These are phyloP conservation scores for Hypholoma fasciculare DNA, from an alignment of 768 basidiomycete genomes.

Conservation along the genomic window DNA sequence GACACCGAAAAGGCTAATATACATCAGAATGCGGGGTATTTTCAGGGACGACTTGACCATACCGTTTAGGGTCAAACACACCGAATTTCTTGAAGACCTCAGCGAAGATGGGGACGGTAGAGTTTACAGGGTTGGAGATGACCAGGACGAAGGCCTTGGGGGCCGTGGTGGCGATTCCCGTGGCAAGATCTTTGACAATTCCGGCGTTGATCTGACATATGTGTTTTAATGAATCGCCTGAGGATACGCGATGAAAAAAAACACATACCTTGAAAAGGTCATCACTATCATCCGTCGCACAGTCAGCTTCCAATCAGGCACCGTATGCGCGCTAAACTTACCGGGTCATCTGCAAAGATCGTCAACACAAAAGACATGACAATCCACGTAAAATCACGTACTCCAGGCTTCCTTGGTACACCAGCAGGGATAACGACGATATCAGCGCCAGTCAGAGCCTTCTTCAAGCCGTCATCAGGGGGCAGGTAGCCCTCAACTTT, in stretches of 20 bases:
- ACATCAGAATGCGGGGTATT: not conserved
- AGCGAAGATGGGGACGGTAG: slow-evolving; percentile 94
- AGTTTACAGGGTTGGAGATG: slow-evolving; percentile 99
- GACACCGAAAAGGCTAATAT: slow-evolving; percentile 86
- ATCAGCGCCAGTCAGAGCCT: slow-evolving; percentile 81
- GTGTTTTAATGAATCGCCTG: slow-evolving; percentile 1
- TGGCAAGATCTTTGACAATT: slow-evolving; percentile 92
- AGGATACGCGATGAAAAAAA: not conserved
- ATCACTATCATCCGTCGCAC: slow-evolving; percentile 52
- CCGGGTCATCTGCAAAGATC: slow-evolving; percentile 51
- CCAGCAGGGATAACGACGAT: slow-evolving; percentile 96
- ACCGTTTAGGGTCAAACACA: slow-evolving; percentile 92
- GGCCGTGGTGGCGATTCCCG: slow-evolving; percentile 76
- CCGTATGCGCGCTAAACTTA: slow-evolving; percentile 22
- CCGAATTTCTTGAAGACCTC: slow-evolving; percentile 94
- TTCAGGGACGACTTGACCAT: slow-evolving; percentile 14
- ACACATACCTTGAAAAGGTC: slow-evolving; percentile 93
- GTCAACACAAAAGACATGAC: slow-evolving; percentile 9
- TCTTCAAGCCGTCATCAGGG: slow-evolving; percentile 79
- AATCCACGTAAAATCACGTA: slow-evolving; percentile 38
- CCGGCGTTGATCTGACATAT: slow-evolving; percentile 87
- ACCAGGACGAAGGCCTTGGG: slow-evolving; percentile 95
- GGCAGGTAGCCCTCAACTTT: slow-evolving; percentile 82
- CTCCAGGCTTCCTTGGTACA: slow-evolving; percentile 92
- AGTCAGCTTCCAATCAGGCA: slow-evolving; percentile 14